Conservation (phyloP, 768 basidiomycete genomes). For the Pulveroboletus sp. region DNA sequence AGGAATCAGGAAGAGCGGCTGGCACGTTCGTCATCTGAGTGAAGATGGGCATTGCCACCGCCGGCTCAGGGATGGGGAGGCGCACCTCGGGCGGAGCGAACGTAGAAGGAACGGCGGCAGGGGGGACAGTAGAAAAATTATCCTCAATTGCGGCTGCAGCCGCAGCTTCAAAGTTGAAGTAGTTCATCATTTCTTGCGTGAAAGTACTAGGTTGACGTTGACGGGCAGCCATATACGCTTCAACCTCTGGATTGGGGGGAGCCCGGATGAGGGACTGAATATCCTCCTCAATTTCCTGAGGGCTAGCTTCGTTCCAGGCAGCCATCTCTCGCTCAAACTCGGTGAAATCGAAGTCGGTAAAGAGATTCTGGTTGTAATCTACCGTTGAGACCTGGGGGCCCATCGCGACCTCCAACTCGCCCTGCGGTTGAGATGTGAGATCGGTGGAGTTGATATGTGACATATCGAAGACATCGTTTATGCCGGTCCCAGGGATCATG, state of each 20-base stretch:
- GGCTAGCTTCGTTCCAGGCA: not conserved
- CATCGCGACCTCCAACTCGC: slow-evolving; percentile 36
- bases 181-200: slow-evolving; percentile 35
- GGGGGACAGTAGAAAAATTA: not conserved
- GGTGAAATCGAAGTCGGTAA: slow-evolving; percentile 22
- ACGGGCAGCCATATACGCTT: slow-evolving; percentile 9
- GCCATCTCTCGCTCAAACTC: slow-evolving; percentile 10
- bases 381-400: not conserved
- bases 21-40: slow-evolving; percentile 26
- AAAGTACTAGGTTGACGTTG: slow-evolving; percentile 22
- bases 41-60: slow-evolving; percentile 23
- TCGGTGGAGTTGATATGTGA: slow-evolving; percentile 29
- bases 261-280: slow-evolving; percentile 20
- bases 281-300: slow-evolving; percentile 13
- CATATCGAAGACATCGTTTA: slow-evolving; percentile 37
- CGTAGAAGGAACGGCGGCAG: slow-evolving; percentile 1
- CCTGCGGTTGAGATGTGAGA: slow-evolving; percentile 33
- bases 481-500: slow-evolving; percentile 29
- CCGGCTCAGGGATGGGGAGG: slow-evolving; percentile 11
- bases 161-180: slow-evolving; percentile 35
- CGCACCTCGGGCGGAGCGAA: slow-evolving; percentile 26
- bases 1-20: not conserved
- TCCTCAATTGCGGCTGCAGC: slow-evolving; percentile 11
- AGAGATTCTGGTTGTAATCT: slow-evolving; percentile 17
- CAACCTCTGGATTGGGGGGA: slow-evolving; percentile 10